Evolutionary conservation across 2,329 filamentous ascomycete species (phyloP).

Genomic region (Fusarium agapanthi): DNA sequence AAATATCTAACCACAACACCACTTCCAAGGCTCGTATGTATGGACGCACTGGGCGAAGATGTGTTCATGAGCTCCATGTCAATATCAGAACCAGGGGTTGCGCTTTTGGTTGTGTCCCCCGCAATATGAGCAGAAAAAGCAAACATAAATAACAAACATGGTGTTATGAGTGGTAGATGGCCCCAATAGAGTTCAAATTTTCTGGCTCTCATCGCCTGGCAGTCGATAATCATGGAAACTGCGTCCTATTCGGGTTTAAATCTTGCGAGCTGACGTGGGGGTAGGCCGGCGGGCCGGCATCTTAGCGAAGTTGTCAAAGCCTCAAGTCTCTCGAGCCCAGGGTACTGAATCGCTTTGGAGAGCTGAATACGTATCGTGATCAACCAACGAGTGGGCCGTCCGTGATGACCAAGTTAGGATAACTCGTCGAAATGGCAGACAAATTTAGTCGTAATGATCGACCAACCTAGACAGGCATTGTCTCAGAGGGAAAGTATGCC

Average conservation of each 20-base stretch:
- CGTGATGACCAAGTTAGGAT: constrained; percentile 18
- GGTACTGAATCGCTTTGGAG: background rate
- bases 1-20: constrained; percentile 1
- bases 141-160: constrained; percentile 11
- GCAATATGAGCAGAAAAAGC: constrained; percentile 30
- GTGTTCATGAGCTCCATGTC: constrained; percentile 1
- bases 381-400: constrained; percentile 14
- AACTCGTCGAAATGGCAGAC: constrained; percentile 14
- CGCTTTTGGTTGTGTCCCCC: constrained; percentile 16
- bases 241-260: constrained; percentile 8
- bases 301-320: background rate
- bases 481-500: constrained; percentile 34
- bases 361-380: background rate
- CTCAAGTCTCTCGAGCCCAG: background rate
- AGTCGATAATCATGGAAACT: constrained; percentile 18
- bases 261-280: constrained; percentile 30
- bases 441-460: constrained; percentile 36
- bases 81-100: constrained; percentile 23
- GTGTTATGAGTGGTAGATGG: constrained; percentile 7
- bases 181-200: background rate
- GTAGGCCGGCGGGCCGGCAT: constrained; percentile 8
- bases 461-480: constrained; percentile 38
- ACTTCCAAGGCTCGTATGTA: constrained; percentile 11
- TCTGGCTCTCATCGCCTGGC: background rate
- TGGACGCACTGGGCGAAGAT: background rate